Percentiles rank a stretch among this genome's conserved stretches.
Conservation (phyloP, 768 basidiomycete species). For the Hortiboletus flavorubellus region DNA sequence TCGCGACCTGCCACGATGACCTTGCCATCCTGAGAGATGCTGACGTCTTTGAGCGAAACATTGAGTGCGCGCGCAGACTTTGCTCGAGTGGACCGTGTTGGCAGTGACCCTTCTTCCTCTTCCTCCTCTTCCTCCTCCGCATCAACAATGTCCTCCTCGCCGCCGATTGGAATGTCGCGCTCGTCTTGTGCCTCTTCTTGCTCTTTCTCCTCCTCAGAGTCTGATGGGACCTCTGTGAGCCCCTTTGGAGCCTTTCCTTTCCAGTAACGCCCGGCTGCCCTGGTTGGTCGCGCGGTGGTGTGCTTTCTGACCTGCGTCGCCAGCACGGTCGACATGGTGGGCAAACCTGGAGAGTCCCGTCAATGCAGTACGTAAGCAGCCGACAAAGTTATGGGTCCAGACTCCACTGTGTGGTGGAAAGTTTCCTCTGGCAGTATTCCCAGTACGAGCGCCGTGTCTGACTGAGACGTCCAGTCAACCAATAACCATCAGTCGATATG, state of each 20-base stretch:
- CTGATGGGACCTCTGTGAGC: slow-evolving; percentile 52
- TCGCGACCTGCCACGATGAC: slow-evolving; percentile 77
- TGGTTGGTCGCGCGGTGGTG: slow-evolving; percentile 74
- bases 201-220: slow-evolving; percentile 63
- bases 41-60: slow-evolving; percentile 74
- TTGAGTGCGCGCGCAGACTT: slow-evolving; percentile 57
- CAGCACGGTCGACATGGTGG: slow-evolving; percentile 31
- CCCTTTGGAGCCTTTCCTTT: slow-evolving; percentile 88
- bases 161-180: slow-evolving; percentile 59
- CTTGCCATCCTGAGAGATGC: slow-evolving; percentile 74
- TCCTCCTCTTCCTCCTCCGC: slow-evolving; percentile 47
- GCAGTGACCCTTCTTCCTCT: slow-evolving; percentile 44
- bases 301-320: slow-evolving; percentile 52
- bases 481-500: slow-evolving; percentile 8
- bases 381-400: too few species aligned
- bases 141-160: slow-evolving; percentile 49
- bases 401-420: too few species aligned
- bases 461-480: neutral
- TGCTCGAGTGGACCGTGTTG: slow-evolving; percentile 33
- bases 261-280: slow-evolving; percentile 84
- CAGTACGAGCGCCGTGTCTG: too few species aligned
- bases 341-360: neutral
- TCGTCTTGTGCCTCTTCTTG: slow-evolving; percentile 40
- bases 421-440: too few species aligned
- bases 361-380: slow-evolving; percentile 17